Base-by-base conservation (phyloP, 2,329 filamentous ascomycete genomes). In the Phoma sp. region DNA sequence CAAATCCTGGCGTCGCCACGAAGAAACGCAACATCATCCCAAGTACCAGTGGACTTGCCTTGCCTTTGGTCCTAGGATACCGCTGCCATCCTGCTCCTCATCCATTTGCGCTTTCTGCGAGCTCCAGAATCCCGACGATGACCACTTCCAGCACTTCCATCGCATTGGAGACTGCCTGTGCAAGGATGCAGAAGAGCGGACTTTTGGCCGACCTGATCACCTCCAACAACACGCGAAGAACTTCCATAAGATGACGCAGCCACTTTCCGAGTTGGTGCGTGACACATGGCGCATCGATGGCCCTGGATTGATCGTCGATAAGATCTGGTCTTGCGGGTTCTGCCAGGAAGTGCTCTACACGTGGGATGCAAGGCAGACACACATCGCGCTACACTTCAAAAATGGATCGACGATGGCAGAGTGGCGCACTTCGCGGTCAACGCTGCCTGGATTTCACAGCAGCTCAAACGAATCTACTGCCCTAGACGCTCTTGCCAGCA, bases 1-100 rank as follows among this genome's bases (percentile, higher is more conserved):
- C 1, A 75, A 74, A 37, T 74, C 72, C 15, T 74, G 72, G 72
- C 66, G 71, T 15, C 70, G 72, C 15, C 72, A 75, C 44, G 72
- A 75, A 43, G 72, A 75, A 38, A 74, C 72, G 7, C 71, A 75
- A 43, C 72, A 75, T 31, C 64, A 67, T 8, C 69, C 69, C 5
- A 71, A 71, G 29, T 49, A 66, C 8, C 65, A 70, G 36, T 75
- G 71, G 71, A 75, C 68, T 4, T 74, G 72, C 45, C 65, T 75
- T 51, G 62, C 66, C 7, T 58, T 57, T 21, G 69, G 68, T 0
- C 70, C 72, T 2, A 57, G 62, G 5, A 17, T 74, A 1, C 51
- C 33, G 2, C 50, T 64, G 7, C 35, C 62, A 1, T 57, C 57
- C 13, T 52, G 32, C 3, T 51, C 61, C 3, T 43, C 46, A 0